Evolutionary conservation across 805 yeast genomes (phyloP).

Genomic region (Saccharomycopsis babjevae): DNA sequence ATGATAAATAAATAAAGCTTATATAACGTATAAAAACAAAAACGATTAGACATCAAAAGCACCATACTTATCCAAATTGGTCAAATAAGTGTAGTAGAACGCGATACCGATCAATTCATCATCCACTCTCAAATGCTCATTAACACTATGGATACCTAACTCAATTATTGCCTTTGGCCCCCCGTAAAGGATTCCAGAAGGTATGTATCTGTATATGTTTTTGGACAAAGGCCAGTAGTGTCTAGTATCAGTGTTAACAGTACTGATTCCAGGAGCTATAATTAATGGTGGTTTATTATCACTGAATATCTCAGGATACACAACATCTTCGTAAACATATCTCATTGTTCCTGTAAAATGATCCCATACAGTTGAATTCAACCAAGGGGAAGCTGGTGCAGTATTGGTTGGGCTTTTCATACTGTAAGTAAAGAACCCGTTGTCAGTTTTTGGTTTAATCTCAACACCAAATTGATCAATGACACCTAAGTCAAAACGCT

Average conservation of each 20-base stretch:
- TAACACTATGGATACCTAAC: slow-evolving; percentile 45
- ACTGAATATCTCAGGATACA: slow-evolving; percentile 29
- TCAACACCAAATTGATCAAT: slow-evolving; percentile 22
- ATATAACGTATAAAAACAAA: not conserved
- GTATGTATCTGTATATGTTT: slow-evolving; percentile 53
- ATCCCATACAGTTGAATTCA: slow-evolving; percentile 38
- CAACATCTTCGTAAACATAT: slow-evolving; percentile 48
- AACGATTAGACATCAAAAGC: not conserved
- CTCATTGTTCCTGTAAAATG: slow-evolving; percentile 54
- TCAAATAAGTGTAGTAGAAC: slow-evolving; percentile 44
- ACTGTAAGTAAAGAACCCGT: slow-evolving; percentile 28
- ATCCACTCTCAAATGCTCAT: slow-evolving; percentile 46
- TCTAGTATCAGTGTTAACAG: slow-evolving; percentile 65
- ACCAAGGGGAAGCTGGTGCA: slow-evolving; percentile 42
- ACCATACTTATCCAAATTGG: slow-evolving; percentile 27
- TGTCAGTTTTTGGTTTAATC: not conserved
- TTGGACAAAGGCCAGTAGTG: slow-evolving; percentile 53
- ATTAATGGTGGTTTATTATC: slow-evolving; percentile 24
- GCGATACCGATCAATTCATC: slow-evolving; percentile 51
- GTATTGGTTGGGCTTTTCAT: slow-evolving; percentile 31
- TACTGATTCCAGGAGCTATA: slow-evolving; percentile 47
- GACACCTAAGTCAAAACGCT: slow-evolving; percentile 39
- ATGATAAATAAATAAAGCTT: not conserved
- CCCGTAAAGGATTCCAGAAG: slow-evolving; percentile 21
- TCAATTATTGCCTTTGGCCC: slow-evolving; percentile 23